These are phyloP conservation scores for Dipteronia dyeriana DNA, from an alignment of 345 rosid genomes.

Conservation along the genomic window DNA sequence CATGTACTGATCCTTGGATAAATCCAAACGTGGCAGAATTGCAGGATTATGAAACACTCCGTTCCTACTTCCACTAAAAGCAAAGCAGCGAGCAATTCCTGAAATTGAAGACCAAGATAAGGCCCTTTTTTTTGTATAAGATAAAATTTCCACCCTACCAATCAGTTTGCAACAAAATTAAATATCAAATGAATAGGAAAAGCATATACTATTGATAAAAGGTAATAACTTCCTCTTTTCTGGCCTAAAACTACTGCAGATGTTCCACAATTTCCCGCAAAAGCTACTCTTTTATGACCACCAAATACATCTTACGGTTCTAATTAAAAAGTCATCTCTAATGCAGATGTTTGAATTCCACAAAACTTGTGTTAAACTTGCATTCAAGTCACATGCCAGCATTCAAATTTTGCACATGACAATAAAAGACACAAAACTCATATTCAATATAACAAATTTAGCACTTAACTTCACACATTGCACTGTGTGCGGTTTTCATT, in stretches of 20 bases:
- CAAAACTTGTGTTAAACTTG: not conserved
- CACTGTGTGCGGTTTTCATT: not conserved
- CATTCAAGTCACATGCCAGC: not conserved
- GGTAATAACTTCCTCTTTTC: not conserved
- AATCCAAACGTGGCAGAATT: slow-evolving; percentile 58
- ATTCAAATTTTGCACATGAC: not conserved
- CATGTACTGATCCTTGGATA: slow-evolving; percentile 72
- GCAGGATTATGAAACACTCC: slow-evolving; percentile 78
- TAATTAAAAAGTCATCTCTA: not conserved
- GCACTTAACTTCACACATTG: not conserved
- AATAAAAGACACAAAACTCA: not conserved
- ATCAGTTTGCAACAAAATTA: not conserved
- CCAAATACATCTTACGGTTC: not conserved
- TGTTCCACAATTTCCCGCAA: not conserved
- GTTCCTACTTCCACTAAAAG: slow-evolving; percentile 83
- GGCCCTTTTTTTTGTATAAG: not conserved
- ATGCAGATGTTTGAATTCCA: not conserved
- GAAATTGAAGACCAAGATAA: not conserved
- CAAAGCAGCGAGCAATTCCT: slow-evolving; percentile 95
- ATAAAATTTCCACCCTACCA: not conserved
- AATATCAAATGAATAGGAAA: not conserved
- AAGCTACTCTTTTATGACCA: not conserved
- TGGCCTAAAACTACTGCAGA: no score
- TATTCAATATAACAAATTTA: not conserved
- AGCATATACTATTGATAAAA: not conserved